Base-by-base conservation (phyloP, 1,284 basidiomycete species). In the Rhizopogon parksii region DNA sequence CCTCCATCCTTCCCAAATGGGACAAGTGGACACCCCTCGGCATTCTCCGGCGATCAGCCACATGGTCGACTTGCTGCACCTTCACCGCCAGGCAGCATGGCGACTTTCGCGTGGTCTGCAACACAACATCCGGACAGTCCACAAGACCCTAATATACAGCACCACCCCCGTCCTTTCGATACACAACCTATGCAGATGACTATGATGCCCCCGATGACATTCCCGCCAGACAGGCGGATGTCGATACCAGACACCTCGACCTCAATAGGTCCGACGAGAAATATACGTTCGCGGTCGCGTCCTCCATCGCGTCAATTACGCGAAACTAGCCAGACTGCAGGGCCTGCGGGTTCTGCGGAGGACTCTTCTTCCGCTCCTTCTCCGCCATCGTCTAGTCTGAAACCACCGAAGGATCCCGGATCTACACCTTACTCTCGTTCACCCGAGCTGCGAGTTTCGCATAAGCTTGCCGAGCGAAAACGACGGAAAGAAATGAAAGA, bases 401-500 rank as follows among this genome's bases (percentile, higher is more conserved):
- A 65, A 46, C 12, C 17, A 8, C 0, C 53, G 49, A 78, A 82
- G 68, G 78, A 84, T 35, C 52, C 72, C 11, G 75, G 80, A 47
- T 59, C 74, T 17, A 89, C 90, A 11, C 91, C 92, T 4, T 97
- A 96, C 69, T 94, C 93, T 49, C 86, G 94, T 53, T 93, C 90
- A 0, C 94, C 94, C 3, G 94, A 97, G 67, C 75, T 97, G 39
- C 82, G 93, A 49, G 82, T 96, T 39, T 93, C 89, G 11, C 94
- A 97, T 71, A 96, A 96, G 66, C 79, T 96, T 17, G 94, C 94
- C 2, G 94, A 97, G 71, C 75, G 94, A 55, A 96, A 97, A 69
- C 75, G 94, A 58, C 78, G 94, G 66, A 95, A 94, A 72, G 94
- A 97, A 70, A 97, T 97, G 94, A 95, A 95, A 65, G 93, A 96